Conservation (phyloP, 495 filamentous ascomycete species). For the Neurospora sp. region DNA sequence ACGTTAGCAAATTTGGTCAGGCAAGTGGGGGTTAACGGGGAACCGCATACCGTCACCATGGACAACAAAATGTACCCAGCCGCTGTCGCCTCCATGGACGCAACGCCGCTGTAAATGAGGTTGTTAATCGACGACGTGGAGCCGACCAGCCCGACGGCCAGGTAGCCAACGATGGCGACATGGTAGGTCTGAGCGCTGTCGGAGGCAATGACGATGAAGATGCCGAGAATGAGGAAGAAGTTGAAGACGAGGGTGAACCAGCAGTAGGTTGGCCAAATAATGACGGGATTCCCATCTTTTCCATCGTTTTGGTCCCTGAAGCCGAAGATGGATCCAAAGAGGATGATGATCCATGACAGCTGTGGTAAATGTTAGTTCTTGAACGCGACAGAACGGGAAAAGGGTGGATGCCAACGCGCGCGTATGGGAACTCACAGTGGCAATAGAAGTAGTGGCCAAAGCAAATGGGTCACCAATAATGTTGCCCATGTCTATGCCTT, state of each 20-base stretch:
- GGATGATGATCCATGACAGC: constrained; percentile 91
- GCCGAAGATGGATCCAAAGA: constrained; percentile 74
- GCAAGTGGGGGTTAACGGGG: background rate
- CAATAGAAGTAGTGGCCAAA: constrained; percentile 85
- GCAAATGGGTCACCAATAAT: constrained; percentile 95
- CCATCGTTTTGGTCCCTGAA: constrained; percentile 22
- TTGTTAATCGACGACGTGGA: constrained; percentile 76
- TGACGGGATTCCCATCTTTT: background rate
- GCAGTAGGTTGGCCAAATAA: constrained; percentile 66
- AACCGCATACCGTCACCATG: constrained; percentile 74
- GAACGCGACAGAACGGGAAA: background rate
- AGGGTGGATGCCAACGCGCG: background rate
- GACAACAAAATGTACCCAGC: constrained; percentile 94
- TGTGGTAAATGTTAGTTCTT: constrained; percentile 31
- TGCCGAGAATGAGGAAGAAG: constrained; percentile 69
- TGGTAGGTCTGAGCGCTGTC: constrained; percentile 78
- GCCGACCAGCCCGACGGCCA: constrained; percentile 71
- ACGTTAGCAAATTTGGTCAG: constrained; percentile 7
- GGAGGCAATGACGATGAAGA: constrained; percentile 70
- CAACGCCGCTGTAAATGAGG: constrained; percentile 59
- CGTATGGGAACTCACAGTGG: constrained; percentile 56
- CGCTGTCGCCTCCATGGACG: constrained; percentile 72
- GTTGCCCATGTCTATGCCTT: constrained; percentile 67
- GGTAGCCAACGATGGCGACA: constrained; percentile 84
- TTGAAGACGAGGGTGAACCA: constrained; percentile 89